These are phyloP conservation scores for Eimeria sp. DNA, from an alignment of 169 alveolate genomes.

Conservation along the genomic window DNA sequence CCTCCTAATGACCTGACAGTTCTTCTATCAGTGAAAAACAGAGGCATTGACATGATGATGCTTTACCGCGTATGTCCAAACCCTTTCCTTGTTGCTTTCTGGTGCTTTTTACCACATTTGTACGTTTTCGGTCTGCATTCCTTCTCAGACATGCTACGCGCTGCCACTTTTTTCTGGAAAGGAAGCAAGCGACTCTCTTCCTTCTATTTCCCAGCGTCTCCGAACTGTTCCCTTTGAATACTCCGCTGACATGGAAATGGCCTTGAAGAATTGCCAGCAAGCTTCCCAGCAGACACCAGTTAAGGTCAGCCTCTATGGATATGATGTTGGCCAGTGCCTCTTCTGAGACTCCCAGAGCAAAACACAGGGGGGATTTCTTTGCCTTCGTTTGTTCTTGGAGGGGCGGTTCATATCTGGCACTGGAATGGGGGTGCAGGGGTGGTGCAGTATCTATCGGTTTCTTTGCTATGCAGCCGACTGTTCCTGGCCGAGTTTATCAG, in stretches of 20 bases:
- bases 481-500: slow-evolving; percentile 4
- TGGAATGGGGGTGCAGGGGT: not conserved
- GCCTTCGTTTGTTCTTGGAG: not conserved
- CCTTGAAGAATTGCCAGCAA: slow-evolving; percentile 43
- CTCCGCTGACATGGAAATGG: slow-evolving; percentile 52
- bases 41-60: slow-evolving; percentile 69
- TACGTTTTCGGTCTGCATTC: not conserved
- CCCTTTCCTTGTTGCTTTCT: not conserved
- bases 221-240: slow-evolving; percentile 39
- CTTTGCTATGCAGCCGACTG: slow-evolving; percentile 29
- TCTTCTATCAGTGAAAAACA: slow-evolving; percentile 69
- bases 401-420: not conserved
- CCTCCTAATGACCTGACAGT: slow-evolving; percentile 37
- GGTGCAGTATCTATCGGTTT: not conserved
- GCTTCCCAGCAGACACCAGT: slow-evolving; percentile 1
- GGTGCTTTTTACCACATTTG: not conserved
- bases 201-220: slow-evolving; percentile 49
- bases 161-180: slow-evolving; percentile 62
- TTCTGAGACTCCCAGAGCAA: not conserved
- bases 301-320: not conserved
- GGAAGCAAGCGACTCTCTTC: slow-evolving; percentile 10
- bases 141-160: slow-evolving; percentile 58
- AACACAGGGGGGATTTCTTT: not conserved
- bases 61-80: slow-evolving; percentile 63
- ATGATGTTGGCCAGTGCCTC: not conserved